A percentile compares a stretch with the other conserved stretches of the same genome.
These are phyloP conservation scores for Yamadazyma dendronema DNA, from an alignment of 1,139 yeast species.

Conservation along the genomic window DNA sequence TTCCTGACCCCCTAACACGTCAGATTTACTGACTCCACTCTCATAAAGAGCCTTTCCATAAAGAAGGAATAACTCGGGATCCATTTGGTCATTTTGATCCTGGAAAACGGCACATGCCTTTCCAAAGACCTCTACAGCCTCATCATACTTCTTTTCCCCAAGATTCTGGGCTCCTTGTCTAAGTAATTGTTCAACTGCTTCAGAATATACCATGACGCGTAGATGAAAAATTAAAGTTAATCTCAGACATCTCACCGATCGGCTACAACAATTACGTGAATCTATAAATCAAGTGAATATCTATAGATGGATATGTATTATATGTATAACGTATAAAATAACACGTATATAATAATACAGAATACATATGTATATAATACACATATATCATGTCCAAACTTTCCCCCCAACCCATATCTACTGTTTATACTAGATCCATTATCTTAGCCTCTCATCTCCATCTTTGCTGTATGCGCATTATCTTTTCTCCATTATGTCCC, in stretches of 20 bases:
- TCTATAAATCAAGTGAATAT: too few relatives aligned
- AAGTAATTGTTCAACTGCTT: constrained; percentile 20
- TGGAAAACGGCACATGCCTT: constrained; percentile 66
- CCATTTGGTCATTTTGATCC: constrained; percentile 51
- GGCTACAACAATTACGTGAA: too few relatives aligned
- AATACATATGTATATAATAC: too few relatives aligned
- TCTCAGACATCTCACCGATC: too few relatives aligned
- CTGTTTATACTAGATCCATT: too few relatives aligned
- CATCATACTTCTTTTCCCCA: constrained; percentile 60
- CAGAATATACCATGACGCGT: constrained; percentile 12
- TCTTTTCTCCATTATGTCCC: constrained; percentile 1
- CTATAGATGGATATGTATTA: too few relatives aligned
- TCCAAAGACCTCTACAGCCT: constrained; percentile 70
- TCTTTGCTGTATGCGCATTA: neutral
- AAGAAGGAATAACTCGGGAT: constrained; percentile 68
- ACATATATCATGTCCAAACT: too few relatives aligned
- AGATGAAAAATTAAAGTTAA: neutral
- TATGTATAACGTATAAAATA: too few relatives aligned
- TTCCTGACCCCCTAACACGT: constrained; percentile 68
- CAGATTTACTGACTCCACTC: constrained; percentile 71
- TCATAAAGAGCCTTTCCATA: constrained; percentile 84
- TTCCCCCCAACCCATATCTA: too few relatives aligned
- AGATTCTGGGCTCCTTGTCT: constrained; percentile 44
- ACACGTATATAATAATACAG: too few relatives aligned
- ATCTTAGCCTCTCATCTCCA: neutral